Conservation (phyloP, 176 grass and related monocot genomes). For the Oryza longistaminata region DNA sequence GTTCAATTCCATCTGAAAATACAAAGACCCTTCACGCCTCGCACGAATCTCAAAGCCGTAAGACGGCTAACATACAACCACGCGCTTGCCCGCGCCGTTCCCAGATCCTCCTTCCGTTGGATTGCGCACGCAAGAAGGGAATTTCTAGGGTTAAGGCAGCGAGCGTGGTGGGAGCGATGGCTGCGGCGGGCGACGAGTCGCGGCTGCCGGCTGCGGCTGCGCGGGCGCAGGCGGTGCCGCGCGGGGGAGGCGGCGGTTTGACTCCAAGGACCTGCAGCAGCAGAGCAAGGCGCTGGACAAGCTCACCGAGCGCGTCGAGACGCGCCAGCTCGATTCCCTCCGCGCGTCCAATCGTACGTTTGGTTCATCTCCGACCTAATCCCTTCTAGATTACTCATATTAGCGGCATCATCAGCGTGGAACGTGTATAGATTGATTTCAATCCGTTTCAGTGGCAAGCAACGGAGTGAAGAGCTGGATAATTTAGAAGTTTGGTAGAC, state of each 20-base stretch:
- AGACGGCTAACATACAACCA: background rate
- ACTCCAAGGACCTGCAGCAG: slow-evolving; percentile 88
- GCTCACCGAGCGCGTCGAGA: slow-evolving; percentile 95
- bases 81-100: background rate
- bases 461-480: background rate
- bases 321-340: slow-evolving; percentile 93
- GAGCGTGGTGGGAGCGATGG: background rate
- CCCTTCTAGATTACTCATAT: background rate
- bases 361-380: background rate
- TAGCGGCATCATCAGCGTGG: background rate
- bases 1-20: too few species aligned
- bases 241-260: slow-evolving; percentile 38
- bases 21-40: too few species aligned
- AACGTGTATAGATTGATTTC: background rate
- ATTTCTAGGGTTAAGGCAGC: slow-evolving; percentile 49
- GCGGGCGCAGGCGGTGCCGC: slow-evolving; percentile 15
- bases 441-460: background rate
- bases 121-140: background rate
- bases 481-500: slow-evolving; percentile 15
- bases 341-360: slow-evolving; percentile 79
- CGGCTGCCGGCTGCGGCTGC: too few species aligned
- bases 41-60: slow-evolving; percentile 18
- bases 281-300: slow-evolving; percentile 99
- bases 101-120: background rate
- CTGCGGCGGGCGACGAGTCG: slow-evolving; percentile 47